These are phyloP conservation scores for Penicillium crustosum DNA, from an alignment of 2,329 filamentous ascomycete genomes.

Conservation along the genomic window DNA sequence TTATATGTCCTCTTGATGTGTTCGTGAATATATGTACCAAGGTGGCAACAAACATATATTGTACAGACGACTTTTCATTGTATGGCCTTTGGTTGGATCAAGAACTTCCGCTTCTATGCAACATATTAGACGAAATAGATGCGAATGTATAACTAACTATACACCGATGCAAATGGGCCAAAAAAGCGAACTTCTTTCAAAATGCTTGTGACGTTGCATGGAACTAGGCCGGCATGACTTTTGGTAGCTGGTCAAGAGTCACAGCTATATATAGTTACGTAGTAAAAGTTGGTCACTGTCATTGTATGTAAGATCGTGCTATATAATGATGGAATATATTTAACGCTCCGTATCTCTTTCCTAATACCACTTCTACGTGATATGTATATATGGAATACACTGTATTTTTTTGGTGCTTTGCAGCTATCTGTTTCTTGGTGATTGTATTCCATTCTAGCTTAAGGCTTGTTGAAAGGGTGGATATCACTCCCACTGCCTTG, in stretches of 20 bases:
- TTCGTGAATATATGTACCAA: too few species aligned
- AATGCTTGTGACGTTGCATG: too few species aligned
- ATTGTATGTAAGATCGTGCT: not conserved
- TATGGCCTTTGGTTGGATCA: too few species aligned
- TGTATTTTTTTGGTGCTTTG: conserved; percentile 6
- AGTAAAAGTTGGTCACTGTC: not conserved
- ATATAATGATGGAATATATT: not conserved
- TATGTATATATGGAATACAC: not conserved
- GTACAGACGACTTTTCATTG: too few species aligned
- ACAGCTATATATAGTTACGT: not conserved
- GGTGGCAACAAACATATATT: too few species aligned
- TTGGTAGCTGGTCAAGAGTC: not conserved
- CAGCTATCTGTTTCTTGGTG: conserved; percentile 6
- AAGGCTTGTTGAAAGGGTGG: conserved; percentile 4
- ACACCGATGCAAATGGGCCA: too few species aligned
- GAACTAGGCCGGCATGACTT: too few species aligned
- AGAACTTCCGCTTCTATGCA: too few species aligned
- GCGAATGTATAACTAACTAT: too few species aligned
- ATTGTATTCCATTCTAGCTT: conserved; percentile 13
- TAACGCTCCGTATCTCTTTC: not conserved
- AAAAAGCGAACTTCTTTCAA: too few species aligned
- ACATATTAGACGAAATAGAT: too few species aligned
- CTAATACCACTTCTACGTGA: not conserved
- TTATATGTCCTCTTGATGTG: too few species aligned
- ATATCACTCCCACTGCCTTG: not conserved